Evolutionary conservation across 352 stramenopile species (phyloP).

Genomic region (Nothophytophthora sp.): DNA sequence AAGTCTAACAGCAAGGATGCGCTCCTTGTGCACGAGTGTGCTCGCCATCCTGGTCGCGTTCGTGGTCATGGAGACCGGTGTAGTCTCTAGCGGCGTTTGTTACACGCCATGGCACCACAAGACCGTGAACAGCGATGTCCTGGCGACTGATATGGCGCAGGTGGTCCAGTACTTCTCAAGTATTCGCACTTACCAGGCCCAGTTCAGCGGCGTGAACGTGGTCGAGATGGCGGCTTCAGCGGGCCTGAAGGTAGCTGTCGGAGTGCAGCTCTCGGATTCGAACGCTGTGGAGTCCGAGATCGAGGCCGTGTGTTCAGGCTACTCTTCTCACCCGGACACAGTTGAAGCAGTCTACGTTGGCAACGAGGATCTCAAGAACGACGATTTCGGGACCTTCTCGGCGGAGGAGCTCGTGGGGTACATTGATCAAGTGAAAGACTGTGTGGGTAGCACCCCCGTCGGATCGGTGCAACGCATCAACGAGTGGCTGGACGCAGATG

Average conservation of each 20-base stretch:
- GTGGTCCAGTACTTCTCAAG: slow-evolving; percentile 35
- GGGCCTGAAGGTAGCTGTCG: slow-evolving; percentile 49
- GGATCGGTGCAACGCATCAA: slow-evolving; percentile 54
- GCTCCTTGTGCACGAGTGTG: too few relatives aligned
- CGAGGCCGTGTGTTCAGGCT: slow-evolving; percentile 37
- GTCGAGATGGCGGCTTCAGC: slow-evolving; percentile 27
- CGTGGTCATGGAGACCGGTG: too few relatives aligned
- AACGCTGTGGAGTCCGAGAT: slow-evolving; percentile 29
- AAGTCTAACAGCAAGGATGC: too few relatives aligned
- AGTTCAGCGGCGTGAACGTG: slow-evolving; percentile 42
- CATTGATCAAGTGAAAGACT: slow-evolving; percentile 40
- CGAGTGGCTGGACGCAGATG: slow-evolving; percentile 33
- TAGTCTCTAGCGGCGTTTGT: slow-evolving; percentile 37
- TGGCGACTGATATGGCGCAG: slow-evolving; percentile 22
- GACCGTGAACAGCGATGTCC: slow-evolving; percentile 17
- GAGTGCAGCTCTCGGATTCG: slow-evolving; percentile 45
- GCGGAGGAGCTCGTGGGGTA: slow-evolving; percentile 27
- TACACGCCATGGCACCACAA: slow-evolving; percentile 54
- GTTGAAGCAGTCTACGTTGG: slow-evolving; percentile 59
- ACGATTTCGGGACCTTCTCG: slow-evolving; percentile 22
- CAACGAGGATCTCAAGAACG: slow-evolving; percentile 57
- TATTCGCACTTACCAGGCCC: slow-evolving; percentile 57
- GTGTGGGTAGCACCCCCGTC: slow-evolving; percentile 36
- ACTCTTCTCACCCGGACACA: slow-evolving; percentile 15
- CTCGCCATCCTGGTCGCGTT: too few relatives aligned